A percentile compares a stretch with the other conserved stretches of the same genome.
phyloP scores from a whole-genome alignment of 139 green algal species.

The Deuterostichococcus epilithicus region DNA sequence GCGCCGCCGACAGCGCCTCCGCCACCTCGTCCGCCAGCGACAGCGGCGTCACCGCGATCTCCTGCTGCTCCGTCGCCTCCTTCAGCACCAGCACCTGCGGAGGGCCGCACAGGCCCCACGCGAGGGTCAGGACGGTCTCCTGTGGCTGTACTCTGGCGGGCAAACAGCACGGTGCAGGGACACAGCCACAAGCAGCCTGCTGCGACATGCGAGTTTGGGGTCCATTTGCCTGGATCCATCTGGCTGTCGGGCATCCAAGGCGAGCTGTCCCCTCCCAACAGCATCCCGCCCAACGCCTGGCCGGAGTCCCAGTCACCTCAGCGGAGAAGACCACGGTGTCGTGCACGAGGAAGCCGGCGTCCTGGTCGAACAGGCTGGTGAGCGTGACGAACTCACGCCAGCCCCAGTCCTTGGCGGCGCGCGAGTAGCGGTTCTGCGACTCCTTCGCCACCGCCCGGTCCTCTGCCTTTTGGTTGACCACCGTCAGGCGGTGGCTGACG shows the following conservation, averaged over 20 bases:
- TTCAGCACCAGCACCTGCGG: conserved; percentile 52
- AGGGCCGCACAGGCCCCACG: too few relatives aligned
- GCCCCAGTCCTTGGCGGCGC: conserved; percentile 68
- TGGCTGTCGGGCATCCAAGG: too few relatives aligned
- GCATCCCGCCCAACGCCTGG: too few relatives aligned
- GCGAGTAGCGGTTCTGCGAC: conserved; percentile 65
- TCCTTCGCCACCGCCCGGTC: conserved; percentile 50
- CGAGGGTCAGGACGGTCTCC: too few relatives aligned
- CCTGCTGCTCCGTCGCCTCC: conserved; percentile 37
- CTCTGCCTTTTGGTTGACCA: conserved; percentile 57
- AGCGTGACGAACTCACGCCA: conserved; percentile 73
- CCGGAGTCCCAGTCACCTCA: conserved; percentile 31
- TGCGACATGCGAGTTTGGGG: too few relatives aligned
- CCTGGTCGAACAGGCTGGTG: conserved; percentile 61
- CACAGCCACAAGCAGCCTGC: background rate
- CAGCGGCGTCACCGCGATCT: conserved; percentile 17
- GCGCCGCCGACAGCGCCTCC: background rate
- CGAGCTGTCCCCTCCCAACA: too few relatives aligned
- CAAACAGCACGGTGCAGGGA: background rate
- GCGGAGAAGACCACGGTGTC: conserved; percentile 59
- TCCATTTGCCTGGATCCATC: too few relatives aligned
- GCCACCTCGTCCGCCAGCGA: conserved; percentile 5
- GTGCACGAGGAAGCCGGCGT: conserved; percentile 58
- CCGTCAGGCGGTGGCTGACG: conserved; percentile 57
- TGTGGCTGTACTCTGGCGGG: too few relatives aligned